Evolutionary conservation across 148 eudicot genomes (phyloP).

Genomic region (Fagopyrum tataricum): DNA sequence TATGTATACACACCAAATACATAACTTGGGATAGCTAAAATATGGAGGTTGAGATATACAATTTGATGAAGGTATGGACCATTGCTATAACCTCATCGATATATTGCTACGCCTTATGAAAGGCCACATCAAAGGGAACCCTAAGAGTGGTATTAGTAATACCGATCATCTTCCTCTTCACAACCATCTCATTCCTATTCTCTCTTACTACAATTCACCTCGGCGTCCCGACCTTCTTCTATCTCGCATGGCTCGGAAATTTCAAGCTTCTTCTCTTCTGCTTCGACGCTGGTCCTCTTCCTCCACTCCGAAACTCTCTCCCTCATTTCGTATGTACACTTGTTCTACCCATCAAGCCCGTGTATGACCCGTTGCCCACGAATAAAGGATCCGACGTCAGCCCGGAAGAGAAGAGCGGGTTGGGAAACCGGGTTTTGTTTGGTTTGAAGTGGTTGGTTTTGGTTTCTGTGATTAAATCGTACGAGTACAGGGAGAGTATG

Average conservation of each 20-base stretch:
- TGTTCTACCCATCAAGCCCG: conserved; percentile 49
- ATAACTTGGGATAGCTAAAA: no score
- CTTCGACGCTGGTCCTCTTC: conserved; percentile 10
- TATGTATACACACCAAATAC: no score
- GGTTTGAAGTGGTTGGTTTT: conserved; percentile 22
- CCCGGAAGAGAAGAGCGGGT: neutral
- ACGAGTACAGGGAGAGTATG: conserved; percentile 18
- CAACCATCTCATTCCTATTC: conserved; percentile 38
- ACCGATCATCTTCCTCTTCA: conserved; percentile 56
- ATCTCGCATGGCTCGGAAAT: conserved; percentile 51
- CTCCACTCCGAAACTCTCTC: conserved; percentile 19
- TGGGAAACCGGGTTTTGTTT: neutral
- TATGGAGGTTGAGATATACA: conserved; percentile 20
- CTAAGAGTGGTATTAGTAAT: conserved; percentile 42
- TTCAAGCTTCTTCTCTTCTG: conserved; percentile 57
- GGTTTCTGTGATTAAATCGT: conserved; percentile 17
- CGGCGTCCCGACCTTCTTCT: conserved; percentile 39
- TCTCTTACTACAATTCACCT: conserved; percentile 30
- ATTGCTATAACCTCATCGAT: conserved; percentile 26
- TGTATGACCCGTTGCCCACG: neutral
- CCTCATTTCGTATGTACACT: conserved; percentile 33
- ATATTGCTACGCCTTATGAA: conserved; percentile 44
- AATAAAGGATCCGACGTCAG: neutral
- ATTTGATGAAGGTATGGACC: conserved; percentile 25
- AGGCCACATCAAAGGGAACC: conserved; percentile 31